Base-by-base conservation (phyloP, 176 grass and related monocot species). In the Hordeum marinum region DNA sequence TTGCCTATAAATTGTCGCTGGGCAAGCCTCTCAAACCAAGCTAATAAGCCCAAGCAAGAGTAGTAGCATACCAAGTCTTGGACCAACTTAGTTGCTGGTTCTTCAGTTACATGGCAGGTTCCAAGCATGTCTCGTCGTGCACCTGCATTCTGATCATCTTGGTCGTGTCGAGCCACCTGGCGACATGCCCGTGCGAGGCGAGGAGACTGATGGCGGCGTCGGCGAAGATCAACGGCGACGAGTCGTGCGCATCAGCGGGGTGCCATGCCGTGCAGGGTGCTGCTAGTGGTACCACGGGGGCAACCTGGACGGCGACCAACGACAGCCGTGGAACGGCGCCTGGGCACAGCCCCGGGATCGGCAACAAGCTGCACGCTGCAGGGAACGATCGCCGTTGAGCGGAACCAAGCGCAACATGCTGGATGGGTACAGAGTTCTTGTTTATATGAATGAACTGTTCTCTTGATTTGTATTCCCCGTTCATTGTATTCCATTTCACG, bases 301-400 rank as follows among this genome's bases (percentile, higher is more conserved):
- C 62, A 27, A 9, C 67, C 6, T 63, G 39, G 43, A 87, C 77
- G 54, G 76, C 80, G 20, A 80, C 63, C 31, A 81, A 59, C 10
- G 88, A 91, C 43, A 90, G 91, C 21, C 80, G 89, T 24, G 72
- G 88, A 1, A 96, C 86, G 8, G 7, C 36, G 10, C 97, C 91
- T 1, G 97, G 97, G 0, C 90, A 92, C 60, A 96, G 94, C 61
- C 94, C 97, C 0, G 94, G 94, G 0, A 86, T 94, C 11, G 94
- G 97, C 12, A 92, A 99, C 80, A 92, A 83, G 63, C 72, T 75
- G 45, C 72, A 75, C 26, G 81, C 63, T 3, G 77, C 50, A 9
- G 66, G 82, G 35, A 85, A 92, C 89, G 59, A 72, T 60, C 74
- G 74, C 26, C 74, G 80, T 27, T 79, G 67, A 85, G 18, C 11